Conservation (phyloP, 768 basidiomycete species). For the Boletus bicolor region DNA sequence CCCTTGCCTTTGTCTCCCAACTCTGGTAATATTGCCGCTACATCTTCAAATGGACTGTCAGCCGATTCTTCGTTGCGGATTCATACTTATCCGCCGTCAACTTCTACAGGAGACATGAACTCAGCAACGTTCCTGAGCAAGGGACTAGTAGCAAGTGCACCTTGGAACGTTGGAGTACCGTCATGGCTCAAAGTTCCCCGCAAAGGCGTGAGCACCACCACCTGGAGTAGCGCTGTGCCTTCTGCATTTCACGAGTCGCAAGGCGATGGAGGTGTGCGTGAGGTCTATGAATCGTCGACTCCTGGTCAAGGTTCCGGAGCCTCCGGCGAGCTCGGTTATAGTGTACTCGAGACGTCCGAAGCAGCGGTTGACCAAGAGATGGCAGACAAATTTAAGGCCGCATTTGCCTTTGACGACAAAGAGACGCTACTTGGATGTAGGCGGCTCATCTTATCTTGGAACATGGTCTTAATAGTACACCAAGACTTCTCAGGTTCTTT, state of each 20-base stretch:
- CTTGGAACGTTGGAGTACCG: conserved; percentile 68
- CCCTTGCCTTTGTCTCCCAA: conserved; percentile 22
- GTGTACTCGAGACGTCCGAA: conserved; percentile 76
- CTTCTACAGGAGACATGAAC: conserved; percentile 47
- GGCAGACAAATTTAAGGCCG: conserved; percentile 69
- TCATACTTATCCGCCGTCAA: conserved; percentile 82
- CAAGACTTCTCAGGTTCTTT: conserved; percentile 90
- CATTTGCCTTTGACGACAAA: conserved; percentile 87
- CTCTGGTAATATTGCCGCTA: conserved; percentile 3
- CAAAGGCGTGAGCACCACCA: conserved; percentile 35
- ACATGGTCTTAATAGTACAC: conserved; percentile 4
- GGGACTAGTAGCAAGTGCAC: conserved; percentile 34
- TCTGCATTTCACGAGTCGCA: conserved; percentile 21
- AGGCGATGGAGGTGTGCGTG: conserved; percentile 45
- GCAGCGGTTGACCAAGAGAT: conserved; percentile 57
- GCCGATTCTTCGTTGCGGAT: conserved; percentile 35
- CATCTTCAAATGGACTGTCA: conserved; percentile 10
- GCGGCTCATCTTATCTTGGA: conserved; percentile 32
- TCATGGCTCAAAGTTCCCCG: conserved; percentile 62
- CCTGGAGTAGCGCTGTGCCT: conserved; percentile 26
- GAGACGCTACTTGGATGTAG: conserved; percentile 85
- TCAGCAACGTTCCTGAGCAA: conserved; percentile 38
- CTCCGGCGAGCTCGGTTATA: conserved; percentile 66
- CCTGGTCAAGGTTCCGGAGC: conserved; percentile 28
- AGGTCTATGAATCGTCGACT: conserved; percentile 44